Evolutionary conservation across 2,329 filamentous ascomycete species (phyloP).

Genomic region (Fusarium subglutinans): DNA sequence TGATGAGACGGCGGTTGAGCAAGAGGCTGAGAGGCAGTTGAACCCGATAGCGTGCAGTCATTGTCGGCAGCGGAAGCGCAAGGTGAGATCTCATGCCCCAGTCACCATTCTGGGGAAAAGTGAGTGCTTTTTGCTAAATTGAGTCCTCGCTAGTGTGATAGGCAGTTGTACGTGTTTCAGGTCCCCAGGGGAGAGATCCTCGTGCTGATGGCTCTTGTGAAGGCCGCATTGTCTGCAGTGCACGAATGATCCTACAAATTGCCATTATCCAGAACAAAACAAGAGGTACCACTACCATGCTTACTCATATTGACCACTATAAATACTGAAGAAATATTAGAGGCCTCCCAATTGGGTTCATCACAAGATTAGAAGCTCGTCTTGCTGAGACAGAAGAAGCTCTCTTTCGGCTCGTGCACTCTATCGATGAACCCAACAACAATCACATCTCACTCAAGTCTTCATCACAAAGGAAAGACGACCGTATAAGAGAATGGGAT

Average conservation of each 20-base stretch:
- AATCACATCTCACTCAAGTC: not conserved
- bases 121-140: not conserved
- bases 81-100: constrained; percentile 31
- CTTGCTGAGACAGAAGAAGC: constrained; percentile 47
- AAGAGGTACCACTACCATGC: constrained; percentile 38
- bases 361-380: constrained; percentile 50
- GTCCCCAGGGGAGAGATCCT: rapidly evolving
- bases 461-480: constrained; percentile 38
- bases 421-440: not conserved
- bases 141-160: constrained; percentile 25
- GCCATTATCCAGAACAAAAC: constrained; percentile 48
- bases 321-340: constrained; percentile 24
- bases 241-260: constrained; percentile 42
- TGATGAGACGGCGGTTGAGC: not conserved
- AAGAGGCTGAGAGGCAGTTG: constrained; percentile 23
- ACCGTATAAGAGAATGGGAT: constrained; percentile 45
- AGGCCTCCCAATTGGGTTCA: constrained; percentile 51
- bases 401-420: constrained; percentile 38
- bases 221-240: constrained; percentile 47
- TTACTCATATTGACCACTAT: not conserved
- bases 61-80: constrained; percentile 48
- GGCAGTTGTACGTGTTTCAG: constrained; percentile 24
- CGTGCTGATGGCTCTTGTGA: not conserved
- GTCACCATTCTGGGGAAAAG: too few species aligned
- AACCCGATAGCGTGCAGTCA: constrained; percentile 48